A percentile compares a stretch with the other conserved stretches of the same genome.
These are phyloP conservation scores for Mucuna pruriens DNA, from an alignment of 306 rosid genomes.

Conservation along the genomic window DNA sequence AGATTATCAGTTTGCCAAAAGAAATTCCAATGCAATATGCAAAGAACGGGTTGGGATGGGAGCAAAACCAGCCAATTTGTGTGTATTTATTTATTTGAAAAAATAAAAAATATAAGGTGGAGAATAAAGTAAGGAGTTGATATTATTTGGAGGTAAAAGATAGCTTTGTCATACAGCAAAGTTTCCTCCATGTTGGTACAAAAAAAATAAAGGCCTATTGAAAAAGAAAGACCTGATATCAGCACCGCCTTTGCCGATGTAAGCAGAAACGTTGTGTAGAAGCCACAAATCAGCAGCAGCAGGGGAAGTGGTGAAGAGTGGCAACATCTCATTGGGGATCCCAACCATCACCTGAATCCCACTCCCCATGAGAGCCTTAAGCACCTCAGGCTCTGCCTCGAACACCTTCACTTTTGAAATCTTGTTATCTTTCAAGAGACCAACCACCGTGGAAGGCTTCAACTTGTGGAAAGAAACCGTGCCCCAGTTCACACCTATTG, in stretches of 20 bases:
- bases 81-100: not conserved
- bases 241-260: slow-evolving; percentile 65
- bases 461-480: slow-evolving; percentile 68
- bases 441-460: slow-evolving; percentile 70
- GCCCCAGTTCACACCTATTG: slow-evolving; percentile 89
- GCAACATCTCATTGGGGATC: slow-evolving; percentile 76
- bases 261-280: slow-evolving; percentile 69
- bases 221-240: no score
- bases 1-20: not conserved
- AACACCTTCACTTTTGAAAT: slow-evolving; percentile 77
- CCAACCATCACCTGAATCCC: slow-evolving; percentile 83
- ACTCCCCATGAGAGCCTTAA: slow-evolving; percentile 64
- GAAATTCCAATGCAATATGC: not conserved
- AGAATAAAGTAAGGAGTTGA: not conserved
- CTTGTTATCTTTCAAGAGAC: slow-evolving; percentile 64
- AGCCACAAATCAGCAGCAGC: slow-evolving; percentile 74
- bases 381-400: slow-evolving; percentile 64
- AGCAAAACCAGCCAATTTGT: not conserved
- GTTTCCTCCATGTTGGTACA: not conserved
- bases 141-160: not conserved
- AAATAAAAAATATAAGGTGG: not conserved
- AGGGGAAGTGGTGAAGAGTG: slow-evolving; percentile 62
- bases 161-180: slow-evolving; percentile 15
- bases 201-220: no score
- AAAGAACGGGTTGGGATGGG: not conserved